A percentile compares a stretch with the other conserved stretches of the same genome.
Conservation (phyloP, 2,329 filamentous ascomycete genomes). For the Neofusicoccum sp. region DNA sequence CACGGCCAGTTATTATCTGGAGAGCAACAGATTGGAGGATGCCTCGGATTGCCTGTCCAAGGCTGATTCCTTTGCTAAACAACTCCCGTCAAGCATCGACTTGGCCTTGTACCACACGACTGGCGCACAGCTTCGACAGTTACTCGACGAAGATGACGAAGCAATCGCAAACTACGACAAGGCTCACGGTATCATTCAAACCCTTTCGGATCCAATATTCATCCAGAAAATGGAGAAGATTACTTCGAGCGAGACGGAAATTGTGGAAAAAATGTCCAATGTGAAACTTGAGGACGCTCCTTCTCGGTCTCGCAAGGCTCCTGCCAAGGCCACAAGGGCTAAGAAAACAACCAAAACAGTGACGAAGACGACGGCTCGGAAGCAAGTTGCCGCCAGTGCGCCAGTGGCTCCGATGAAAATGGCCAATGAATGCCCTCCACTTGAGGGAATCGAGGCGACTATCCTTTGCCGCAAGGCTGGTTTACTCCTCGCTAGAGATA, state of each 20-base stretch:
- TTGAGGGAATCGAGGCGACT: conserved; percentile 48
- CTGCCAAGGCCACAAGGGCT: background rate
- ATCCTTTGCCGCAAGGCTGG: conserved; percentile 56
- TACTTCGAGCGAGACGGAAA: conserved; percentile 32
- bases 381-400: conserved; percentile 22
- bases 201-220: conserved; percentile 42
- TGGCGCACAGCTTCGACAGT: conserved; percentile 53
- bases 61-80: conserved; percentile 48
- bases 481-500: conserved; percentile 38
- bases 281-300: conserved; percentile 39
- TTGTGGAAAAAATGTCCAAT: conserved; percentile 48
- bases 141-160: conserved; percentile 50
- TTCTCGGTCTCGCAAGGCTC: background rate
- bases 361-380: background rate
- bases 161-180: conserved; percentile 54
- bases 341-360: conserved; percentile 26
- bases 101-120: conserved; percentile 54
- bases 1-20: conserved; percentile 53
- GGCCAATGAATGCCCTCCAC: conserved; percentile 41
- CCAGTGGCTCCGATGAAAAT: conserved; percentile 20
- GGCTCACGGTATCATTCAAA: conserved; percentile 49
- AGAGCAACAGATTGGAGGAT: conserved; percentile 53
- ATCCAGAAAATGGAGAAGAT: conserved; percentile 33
- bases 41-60: conserved; percentile 57
- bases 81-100: conserved; percentile 53